phyloP scores from a whole-genome alignment of 129 eudicot species.

The Saussurea involucrata region DNA sequence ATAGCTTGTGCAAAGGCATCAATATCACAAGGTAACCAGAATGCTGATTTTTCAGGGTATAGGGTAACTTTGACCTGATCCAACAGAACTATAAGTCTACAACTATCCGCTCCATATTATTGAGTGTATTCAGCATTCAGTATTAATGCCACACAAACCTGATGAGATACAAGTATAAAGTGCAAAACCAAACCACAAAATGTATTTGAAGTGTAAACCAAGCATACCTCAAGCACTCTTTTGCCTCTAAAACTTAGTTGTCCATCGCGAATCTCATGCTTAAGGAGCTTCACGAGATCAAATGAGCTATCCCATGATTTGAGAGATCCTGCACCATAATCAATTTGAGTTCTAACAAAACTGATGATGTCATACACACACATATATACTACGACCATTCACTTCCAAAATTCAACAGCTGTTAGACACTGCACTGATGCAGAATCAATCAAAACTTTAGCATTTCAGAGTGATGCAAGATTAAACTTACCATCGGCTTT shows the following conservation, averaged over 20 bases:
- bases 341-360: neutral
- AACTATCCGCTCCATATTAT: neutral
- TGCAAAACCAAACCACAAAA: slow-evolving; percentile 5
- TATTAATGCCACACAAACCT: neutral
- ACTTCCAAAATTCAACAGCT: neutral
- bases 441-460: neutral
- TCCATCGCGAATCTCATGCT: slow-evolving; percentile 84
- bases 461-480: neutral
- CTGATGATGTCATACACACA: neutral
- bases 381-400: neutral
- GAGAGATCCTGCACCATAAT: slow-evolving; percentile 43
- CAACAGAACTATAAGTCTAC: neutral
- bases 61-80: neutral
- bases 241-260: slow-evolving; percentile 85
- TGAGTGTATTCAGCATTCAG: neutral
- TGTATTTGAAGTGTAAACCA: neutral
- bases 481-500: slow-evolving; percentile 63
- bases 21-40: neutral
- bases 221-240: slow-evolving; percentile 69
- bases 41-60: neutral
- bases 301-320: slow-evolving; percentile 74
- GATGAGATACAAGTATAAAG: neutral
- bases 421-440: neutral
- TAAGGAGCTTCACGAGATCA: slow-evolving; percentile 66
- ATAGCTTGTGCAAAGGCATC: slow-evolving; percentile 1